These are phyloP conservation scores for Gracilariopsis chorda DNA, from an alignment of 23 red algal species.

Conservation along the genomic window DNA sequence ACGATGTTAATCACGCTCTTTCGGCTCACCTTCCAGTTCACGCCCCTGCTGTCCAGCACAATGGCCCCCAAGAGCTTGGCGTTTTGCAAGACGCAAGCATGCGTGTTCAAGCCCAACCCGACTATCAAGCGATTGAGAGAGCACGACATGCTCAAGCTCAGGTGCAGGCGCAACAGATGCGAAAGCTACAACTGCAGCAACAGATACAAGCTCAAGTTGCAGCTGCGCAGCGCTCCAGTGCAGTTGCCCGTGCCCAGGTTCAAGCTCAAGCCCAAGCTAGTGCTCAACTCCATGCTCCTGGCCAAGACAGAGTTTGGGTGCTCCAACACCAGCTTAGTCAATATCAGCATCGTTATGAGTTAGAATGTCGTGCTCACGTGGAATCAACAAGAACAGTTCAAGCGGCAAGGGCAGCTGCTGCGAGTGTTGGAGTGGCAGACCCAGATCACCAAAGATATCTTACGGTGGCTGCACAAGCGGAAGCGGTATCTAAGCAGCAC, in stretches of 20 bases:
- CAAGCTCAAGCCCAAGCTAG: constrained; percentile 8
- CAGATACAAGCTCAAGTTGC: constrained; percentile 27
- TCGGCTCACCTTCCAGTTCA: not conserved
- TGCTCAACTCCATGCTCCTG: constrained; percentile 39
- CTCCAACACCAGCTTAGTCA: constrained; percentile 31
- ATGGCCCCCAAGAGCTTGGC: not conserved
- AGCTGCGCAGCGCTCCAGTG: not conserved
- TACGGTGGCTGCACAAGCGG: not conserved
- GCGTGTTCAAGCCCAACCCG: constrained; percentile 19
- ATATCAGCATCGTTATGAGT: constrained; percentile 18
- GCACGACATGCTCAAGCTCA: constrained; percentile 41
- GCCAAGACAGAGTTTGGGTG: constrained; percentile 34
- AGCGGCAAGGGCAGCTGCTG: constrained; percentile 19
- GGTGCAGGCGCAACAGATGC: constrained; percentile 16
- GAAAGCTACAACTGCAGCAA: constrained; percentile 15
- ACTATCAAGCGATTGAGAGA: constrained; percentile 27
- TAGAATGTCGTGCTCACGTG: not conserved
- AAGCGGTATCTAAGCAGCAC: constrained; percentile 14
- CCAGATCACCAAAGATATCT: constrained; percentile 17
- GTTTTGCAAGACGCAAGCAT: not conserved
- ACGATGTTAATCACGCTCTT: constrained; percentile 6
- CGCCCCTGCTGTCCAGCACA: not conserved
- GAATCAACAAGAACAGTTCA: constrained; percentile 20
- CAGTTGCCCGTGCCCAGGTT: constrained; percentile 7
- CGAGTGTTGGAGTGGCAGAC: not conserved